Percentiles rank a stretch among this genome's conserved stretches.
Evolutionary conservation across 441 rosid species (phyloP).

Genomic region (Pelargonium myrrhifolium): DNA sequence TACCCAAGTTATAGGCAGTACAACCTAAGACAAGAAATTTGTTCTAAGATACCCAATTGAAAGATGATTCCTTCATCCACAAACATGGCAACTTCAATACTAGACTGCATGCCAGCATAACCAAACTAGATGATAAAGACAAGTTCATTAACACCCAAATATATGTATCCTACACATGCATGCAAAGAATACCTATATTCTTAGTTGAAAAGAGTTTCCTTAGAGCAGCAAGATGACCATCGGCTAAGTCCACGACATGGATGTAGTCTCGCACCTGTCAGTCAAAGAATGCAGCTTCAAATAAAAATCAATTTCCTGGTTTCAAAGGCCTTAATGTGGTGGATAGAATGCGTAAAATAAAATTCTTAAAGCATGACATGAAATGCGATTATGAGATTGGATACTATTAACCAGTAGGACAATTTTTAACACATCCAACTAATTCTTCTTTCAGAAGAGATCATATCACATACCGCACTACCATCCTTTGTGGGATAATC

Average conservation of each 20-base stretch:
- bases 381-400: neutral
- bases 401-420: neutral
- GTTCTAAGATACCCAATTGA: neutral
- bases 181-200: slow-evolving; percentile 36
- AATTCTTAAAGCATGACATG: neutral
- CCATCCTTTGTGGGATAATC: slow-evolving; percentile 69
- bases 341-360: neutral
- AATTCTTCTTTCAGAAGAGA: neutral
- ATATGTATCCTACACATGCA: neutral
- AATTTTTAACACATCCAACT: neutral
- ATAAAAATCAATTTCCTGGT: neutral
- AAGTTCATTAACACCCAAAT: slow-evolving; percentile 4
- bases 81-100: neutral
- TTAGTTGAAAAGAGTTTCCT: slow-evolving; percentile 42
- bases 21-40: slow-evolving; percentile 35
- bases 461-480: slow-evolving; percentile 42
- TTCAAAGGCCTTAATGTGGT: neutral
- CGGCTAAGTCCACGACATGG: slow-evolving; percentile 75
- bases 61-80: neutral
- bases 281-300: slow-evolving; percentile 4
- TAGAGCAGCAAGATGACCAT: slow-evolving; percentile 64
- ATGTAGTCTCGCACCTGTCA: slow-evolving; percentile 62
- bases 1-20: slow-evolving; percentile 58
- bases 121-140: neutral
- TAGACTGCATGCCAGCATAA: neutral